These are phyloP conservation scores for Solanum tacnaense DNA, from an alignment of 257 asterid species.

Conservation along the genomic window DNA sequence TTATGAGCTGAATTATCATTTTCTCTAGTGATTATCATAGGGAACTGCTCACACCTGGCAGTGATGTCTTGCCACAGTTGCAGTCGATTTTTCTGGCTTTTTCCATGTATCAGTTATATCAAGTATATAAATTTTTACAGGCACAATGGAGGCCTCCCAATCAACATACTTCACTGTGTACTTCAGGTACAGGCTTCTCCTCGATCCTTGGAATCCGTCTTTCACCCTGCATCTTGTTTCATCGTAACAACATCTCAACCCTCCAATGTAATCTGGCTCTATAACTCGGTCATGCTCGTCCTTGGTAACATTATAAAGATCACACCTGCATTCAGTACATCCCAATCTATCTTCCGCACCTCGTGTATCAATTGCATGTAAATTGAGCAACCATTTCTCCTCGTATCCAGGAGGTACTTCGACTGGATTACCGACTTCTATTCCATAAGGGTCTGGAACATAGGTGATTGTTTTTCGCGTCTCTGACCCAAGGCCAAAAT, in stretches of 20 bases:
- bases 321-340: constrained; percentile 32
- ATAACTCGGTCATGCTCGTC: constrained; percentile 6
- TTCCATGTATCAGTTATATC: constrained; percentile 42
- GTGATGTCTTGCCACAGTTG: constrained; percentile 8
- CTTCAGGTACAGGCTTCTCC: constrained; percentile 15
- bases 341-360: constrained; percentile 19
- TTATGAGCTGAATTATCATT: neutral
- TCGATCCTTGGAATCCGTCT: constrained; percentile 1
- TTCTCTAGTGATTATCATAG: neutral
- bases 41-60: constrained; percentile 16
- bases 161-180: constrained; percentile 33
- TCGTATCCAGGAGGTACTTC: constrained; percentile 16
- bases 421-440: constrained; percentile 20
- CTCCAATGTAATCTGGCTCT: constrained; percentile 17
- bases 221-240: constrained; percentile 15
- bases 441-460: constrained; percentile 35
- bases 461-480: constrained; percentile 15
- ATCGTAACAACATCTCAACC: constrained; percentile 28
- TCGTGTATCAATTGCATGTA: constrained; percentile 35
- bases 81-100: constrained; percentile 2
- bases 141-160: constrained; percentile 28
- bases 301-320: constrained; percentile 17
- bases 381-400: constrained; percentile 24
- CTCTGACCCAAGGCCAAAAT: constrained; percentile 37
- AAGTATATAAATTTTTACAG: constrained; percentile 29